phyloP scores from a whole-genome alignment of 495 filamentous ascomycete species.

The Glonium stellatum region DNA sequence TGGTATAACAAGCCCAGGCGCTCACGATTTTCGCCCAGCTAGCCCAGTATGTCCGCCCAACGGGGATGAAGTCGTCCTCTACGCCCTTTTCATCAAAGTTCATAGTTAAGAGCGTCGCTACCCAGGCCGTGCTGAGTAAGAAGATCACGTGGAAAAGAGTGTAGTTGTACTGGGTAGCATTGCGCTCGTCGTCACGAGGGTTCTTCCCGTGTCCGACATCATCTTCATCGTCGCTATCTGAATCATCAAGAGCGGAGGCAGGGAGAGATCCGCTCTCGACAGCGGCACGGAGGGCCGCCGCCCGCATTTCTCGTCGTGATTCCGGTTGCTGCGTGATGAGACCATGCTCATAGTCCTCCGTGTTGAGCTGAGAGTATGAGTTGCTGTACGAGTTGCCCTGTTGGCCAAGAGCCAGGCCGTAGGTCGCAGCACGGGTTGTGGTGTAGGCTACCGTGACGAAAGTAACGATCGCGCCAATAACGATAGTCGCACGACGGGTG shows the following conservation, averaged over 20 bases:
- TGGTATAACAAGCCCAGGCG: slow-evolving; percentile 91
- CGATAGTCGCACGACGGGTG: slow-evolving; percentile 80
- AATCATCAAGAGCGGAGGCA: slow-evolving; percentile 79
- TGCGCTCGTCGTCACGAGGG: slow-evolving; percentile 70
- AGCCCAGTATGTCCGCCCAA: slow-evolving; percentile 92
- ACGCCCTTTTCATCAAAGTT: slow-evolving; percentile 55
- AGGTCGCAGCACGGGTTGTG: slow-evolving; percentile 91
- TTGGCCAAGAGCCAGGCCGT: slow-evolving; percentile 74
- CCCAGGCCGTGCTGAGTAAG: slow-evolving; percentile 92
- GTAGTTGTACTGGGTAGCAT: slow-evolving; percentile 91
- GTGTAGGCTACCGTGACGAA: slow-evolving; percentile 98
- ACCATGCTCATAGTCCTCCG: slow-evolving; percentile 72
- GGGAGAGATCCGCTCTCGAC: slow-evolving; percentile 87
- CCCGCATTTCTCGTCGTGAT: slow-evolving; percentile 79
- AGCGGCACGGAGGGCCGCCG: slow-evolving; percentile 80
- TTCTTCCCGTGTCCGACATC: slow-evolving; percentile 51
- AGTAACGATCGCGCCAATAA: slow-evolving; percentile 88
- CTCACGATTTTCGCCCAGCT: slow-evolving; percentile 99
- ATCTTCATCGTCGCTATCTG: slow-evolving; percentile 55
- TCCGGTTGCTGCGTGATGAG: slow-evolving; percentile 84
- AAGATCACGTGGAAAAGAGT: slow-evolving; percentile 96
- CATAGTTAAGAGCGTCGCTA: slow-evolving; percentile 85
- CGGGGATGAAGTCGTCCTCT: slow-evolving; percentile 70
- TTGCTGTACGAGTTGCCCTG: slow-evolving; percentile 46
- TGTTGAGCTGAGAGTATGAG: slow-evolving; percentile 49